phyloP scores from a whole-genome alignment of 129 eudicot species.

The Lactuca sativa region DNA sequence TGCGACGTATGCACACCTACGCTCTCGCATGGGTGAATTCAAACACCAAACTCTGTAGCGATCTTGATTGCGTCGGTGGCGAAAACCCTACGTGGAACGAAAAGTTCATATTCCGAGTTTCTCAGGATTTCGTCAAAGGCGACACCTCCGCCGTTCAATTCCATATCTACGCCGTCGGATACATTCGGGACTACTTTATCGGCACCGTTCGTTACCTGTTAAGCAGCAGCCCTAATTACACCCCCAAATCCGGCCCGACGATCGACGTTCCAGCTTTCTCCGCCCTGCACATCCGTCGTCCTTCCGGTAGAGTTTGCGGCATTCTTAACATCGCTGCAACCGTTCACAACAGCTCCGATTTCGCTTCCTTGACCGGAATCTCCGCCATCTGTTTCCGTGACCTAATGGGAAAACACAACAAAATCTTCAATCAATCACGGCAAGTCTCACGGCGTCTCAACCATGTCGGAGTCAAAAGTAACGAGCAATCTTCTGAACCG shows the following conservation, averaged over 20 bases:
- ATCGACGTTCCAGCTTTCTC: conserved; percentile 60
- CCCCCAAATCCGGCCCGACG: conserved; percentile 23
- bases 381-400: conserved; percentile 67
- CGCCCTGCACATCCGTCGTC: conserved; percentile 85
- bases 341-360: conserved; percentile 44
- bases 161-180: conserved; percentile 77
- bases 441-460: conserved; percentile 45
- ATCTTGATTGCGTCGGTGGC: conserved; percentile 62
- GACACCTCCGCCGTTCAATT: conserved; percentile 79
- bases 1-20: conserved; percentile 81
- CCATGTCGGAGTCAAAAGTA: conserved; percentile 48
- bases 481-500: conserved; percentile 47
- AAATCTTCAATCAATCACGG: conserved; percentile 27
- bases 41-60: conserved; percentile 63
- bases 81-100: conserved; percentile 97
- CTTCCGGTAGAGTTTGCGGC: conserved; percentile 79
- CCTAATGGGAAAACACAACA: conserved; percentile 41
- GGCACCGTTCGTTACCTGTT: conserved; percentile 72
- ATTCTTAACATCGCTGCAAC: conserved; percentile 79
- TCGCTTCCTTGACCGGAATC: conserved; percentile 36
- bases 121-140: conserved; percentile 52
- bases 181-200: conserved; percentile 54
- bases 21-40: conserved; percentile 68
- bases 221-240: conserved; percentile 44
- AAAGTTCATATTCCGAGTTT: conserved; percentile 77